Base-by-base conservation (phyloP, 306 rosid genomes). In the Medicago arabica region DNA sequence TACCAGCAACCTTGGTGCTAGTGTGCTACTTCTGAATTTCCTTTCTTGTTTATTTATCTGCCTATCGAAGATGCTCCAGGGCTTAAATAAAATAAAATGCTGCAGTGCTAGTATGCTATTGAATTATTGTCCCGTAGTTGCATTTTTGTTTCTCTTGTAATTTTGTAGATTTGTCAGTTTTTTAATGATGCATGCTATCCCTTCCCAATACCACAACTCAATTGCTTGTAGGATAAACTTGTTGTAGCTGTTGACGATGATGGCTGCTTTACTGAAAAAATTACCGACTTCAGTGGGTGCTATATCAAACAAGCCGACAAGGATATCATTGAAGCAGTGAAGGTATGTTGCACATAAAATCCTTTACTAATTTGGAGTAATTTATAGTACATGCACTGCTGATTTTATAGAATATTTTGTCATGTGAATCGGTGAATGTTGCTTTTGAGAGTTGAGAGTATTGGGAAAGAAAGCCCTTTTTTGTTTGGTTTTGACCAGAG, bases 241-340 rank as follows among this genome's bases (percentile, higher is more conserved):
- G 84, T 84, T 71, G 97, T 95, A 60, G 97, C 97, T 57, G 97
- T 95, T 70, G 99, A 95, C 68, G 99, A 95, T 61, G 97, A 95
- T 90, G 99, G 99, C 69, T 89, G 93, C 89, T 95, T 95, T 82
- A 95, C 89, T 0, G 82, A 82, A 58, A 92, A 84, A 84, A 80
- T 92, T 82, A 78, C 88, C 0, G 91, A 95, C 54, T 92, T 92
- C 77, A 86, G 88, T 63, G 96, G 93, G 75, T 34, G 90, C 76
- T 86, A 95, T 76, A 92, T 95, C 67, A 95, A 95, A 82, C 92
- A 95, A 40, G 97, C 97, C 14, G 97, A 90, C 84, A 90, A 90
- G 76, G 91, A 84, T 82, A 92, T 95, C 49, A 78, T 90, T 84
- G 99, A 89, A 67, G 96, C 93, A 54, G 81, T 89, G 61, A 95